Evolutionary conservation across 1,284 basidiomycete species (phyloP), one percentile per base, ranked within the genome.

Genomic region (Coriolopsis trogii): DNA sequence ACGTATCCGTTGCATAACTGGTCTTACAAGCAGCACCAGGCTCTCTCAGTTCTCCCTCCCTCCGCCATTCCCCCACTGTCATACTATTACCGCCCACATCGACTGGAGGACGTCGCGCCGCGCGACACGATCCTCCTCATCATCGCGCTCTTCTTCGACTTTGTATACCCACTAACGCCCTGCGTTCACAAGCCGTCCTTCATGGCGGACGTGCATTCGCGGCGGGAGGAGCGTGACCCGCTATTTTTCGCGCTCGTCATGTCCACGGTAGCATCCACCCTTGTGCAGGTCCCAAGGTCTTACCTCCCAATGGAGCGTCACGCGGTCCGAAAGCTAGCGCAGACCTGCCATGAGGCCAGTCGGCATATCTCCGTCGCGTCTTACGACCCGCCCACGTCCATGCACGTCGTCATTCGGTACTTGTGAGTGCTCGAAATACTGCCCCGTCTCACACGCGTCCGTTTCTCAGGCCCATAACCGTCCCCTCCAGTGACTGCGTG

Each of bases 181-280:
- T 89, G 87, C 68, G 74, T 91, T 43, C 88, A 91, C 71, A 87
- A 85, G 63, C 90, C 90, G 31, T 89, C 89, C 1, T 94, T 93
- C 67, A 87, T 93, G 85, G 85, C 87, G 20, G 91, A 93, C 70
- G 75, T 95, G 28, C 83, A 87, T 56, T 76, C 81, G 0, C 80
- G 81, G 39, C 72, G 89, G 51, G 92, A 94, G 70, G 90, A 93
- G 64, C 80, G 82, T 12, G 89, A 91, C 62, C 89, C 89, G n/a
- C 78, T 91, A 13, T 94, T 93, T 73, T 92, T 91, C 63, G 87
- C 91, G 4, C 74, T 94, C 18, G 89, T 94, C 55, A 89, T 93
- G 84, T 88, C 86, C 4, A 89, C 89, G 10, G 81, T 93, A 15
- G 89, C 90, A 10, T 85, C 84, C 9, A 94, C 92, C 0, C 75